Evolutionary conservation across 2,329 filamentous ascomycete genomes (phyloP), one percentile per base, ranked within the genome.

Genomic region (Claviceps sp.): DNA sequence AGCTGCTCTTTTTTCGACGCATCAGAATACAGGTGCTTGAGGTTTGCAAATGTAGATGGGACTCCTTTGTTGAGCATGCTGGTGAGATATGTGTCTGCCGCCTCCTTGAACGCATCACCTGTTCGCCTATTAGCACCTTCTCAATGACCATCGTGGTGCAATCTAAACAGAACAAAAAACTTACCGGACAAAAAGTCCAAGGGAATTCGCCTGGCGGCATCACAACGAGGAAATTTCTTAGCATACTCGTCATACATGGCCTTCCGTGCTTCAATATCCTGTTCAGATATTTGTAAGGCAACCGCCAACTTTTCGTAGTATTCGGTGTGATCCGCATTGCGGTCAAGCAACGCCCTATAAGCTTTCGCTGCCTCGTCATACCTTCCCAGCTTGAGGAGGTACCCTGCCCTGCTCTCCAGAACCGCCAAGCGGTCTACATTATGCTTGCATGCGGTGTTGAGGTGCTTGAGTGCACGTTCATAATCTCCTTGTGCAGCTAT

Each of bases 31-130:
- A 98, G 77, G 58, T 94, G 83, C 72, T 98, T 98, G 55, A 98
- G 77, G 67, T 97, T 98, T 38, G 89, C 89, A 68, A 98, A 98
- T 3, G 91, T 90, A 2, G 93, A 98, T 1, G 93, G 91, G 4
- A 97, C 86, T 11, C 91, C 93, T 69, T 91, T 95, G 67, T 86
- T 82, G 52, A 98, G 76, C 85, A 94, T 94, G 34, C 84, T 76
- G 49, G 83, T 78, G 55, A 98, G 68, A 65, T 98, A 98, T 22
- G 72, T 70, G 64, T 89, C 84, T 7, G 86, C 90, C 24, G 87
- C 84, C 59, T 81, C 70, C 62, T 78, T 79, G 71, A 98, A 98
- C 4, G 84, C 82, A 44, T 94, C 83, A 4, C 88, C 85, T 83
- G 60, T 44, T 47, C 44, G 2, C n/a, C 16, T 42, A 52, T 67